These are phyloP conservation scores for Lactarius indigo DNA, from an alignment of 768 basidiomycete genomes.

Conservation along the genomic window DNA sequence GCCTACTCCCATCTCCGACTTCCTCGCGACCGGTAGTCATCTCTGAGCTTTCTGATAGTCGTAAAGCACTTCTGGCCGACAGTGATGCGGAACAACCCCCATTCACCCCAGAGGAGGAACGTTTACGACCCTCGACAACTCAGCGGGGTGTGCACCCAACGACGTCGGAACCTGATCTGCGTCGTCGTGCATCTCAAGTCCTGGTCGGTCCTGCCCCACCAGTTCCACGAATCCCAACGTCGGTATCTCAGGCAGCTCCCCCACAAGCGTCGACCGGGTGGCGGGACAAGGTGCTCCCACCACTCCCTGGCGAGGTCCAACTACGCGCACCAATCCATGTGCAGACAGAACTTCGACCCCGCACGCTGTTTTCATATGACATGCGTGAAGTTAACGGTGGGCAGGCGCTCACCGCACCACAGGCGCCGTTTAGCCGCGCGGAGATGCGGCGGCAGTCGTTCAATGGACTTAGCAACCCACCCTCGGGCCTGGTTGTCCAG, in stretches of 20 bases:
- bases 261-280: conserved; percentile 31
- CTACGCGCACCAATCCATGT: conserved; percentile 30
- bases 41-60: conserved; percentile 46
- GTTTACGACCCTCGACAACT: not conserved
- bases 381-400: conserved; percentile 47
- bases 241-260: not conserved
- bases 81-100: conserved; percentile 39
- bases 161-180: conserved; percentile 62
- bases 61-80: conserved; percentile 42
- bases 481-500: conserved; percentile 50
- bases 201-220: conserved; percentile 26
- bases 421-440: conserved; percentile 54
- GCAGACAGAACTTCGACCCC: conserved; percentile 49
- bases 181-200: conserved; percentile 38
- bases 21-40: conserved; percentile 64
- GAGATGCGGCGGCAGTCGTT: conserved; percentile 76
- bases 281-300: conserved; percentile 75
- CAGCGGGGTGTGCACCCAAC: conserved; percentile 44
- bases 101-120: conserved; percentile 21
- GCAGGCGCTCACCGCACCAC: conserved; percentile 55
- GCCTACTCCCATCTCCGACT: conserved; percentile 68
- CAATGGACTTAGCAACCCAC: conserved; percentile 53
- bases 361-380: conserved; percentile 63
- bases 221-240: conserved; percentile 24
- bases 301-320: conserved; percentile 53